Percentiles rank a stretch among this genome's conserved stretches.
Evolutionary conservation across 2,329 filamentous ascomycete genomes (phyloP).

Genomic region (Talaromyces sp.): DNA sequence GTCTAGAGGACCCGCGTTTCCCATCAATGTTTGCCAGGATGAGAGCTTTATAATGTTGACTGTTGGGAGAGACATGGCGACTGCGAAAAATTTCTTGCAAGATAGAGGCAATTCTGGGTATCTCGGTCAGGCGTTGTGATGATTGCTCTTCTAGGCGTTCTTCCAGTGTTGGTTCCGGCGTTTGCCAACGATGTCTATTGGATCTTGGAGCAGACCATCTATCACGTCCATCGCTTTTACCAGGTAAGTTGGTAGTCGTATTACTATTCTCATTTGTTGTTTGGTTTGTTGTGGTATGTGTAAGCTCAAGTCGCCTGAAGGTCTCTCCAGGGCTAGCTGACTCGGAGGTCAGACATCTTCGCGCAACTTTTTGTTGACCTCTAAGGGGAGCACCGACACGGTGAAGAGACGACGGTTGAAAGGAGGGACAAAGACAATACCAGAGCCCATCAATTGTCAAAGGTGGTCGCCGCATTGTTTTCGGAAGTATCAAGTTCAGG

Average conservation of each 20-base stretch:
- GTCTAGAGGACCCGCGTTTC: constrained; percentile 60
- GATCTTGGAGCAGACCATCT: not conserved
- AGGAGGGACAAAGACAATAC: constrained; percentile 38
- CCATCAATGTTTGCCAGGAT: constrained; percentile 67
- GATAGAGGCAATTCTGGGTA: constrained; percentile 24
- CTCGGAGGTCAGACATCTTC: constrained; percentile 6
- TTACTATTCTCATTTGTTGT: not conserved
- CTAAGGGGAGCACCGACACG: constrained; percentile 13
- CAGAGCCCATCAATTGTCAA: constrained; percentile 36
- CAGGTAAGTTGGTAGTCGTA: not conserved
- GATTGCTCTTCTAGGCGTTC: constrained; percentile 23
- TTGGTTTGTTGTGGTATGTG: not conserved
- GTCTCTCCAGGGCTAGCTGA: not conserved
- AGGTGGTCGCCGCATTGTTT: constrained; percentile 12
- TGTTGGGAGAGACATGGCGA: constrained; percentile 31
- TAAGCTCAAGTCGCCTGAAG: not conserved
- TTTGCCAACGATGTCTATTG: not conserved
- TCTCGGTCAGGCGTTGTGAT: constrained; percentile 20
- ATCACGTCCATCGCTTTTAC: not conserved
- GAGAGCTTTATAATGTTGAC: constrained; percentile 63
- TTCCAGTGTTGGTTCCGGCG: constrained; percentile 24
- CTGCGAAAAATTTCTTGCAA: constrained; percentile 35
- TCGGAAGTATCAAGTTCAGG: not conserved
- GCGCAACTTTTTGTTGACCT: constrained; percentile 11
- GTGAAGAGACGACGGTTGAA: constrained; percentile 18